Percentiles rank a stretch among this genome's conserved stretches.
phyloP scores from a whole-genome alignment of 208 protist species.

The Trypanosoma avium region DNA sequence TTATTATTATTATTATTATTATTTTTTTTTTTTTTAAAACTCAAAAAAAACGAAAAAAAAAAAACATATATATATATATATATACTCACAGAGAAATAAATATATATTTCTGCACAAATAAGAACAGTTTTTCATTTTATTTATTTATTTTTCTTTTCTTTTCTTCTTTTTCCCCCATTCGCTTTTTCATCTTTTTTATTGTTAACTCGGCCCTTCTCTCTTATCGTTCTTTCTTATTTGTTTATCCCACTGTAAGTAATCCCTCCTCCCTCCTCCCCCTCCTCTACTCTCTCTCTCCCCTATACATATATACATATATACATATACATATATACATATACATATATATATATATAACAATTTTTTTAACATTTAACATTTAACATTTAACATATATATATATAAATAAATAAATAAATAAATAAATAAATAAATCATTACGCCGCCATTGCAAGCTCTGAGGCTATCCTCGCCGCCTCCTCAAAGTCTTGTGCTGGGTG shows the following conservation, averaged over 20 bases:
- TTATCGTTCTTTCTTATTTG: neutral
- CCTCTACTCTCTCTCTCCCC: constrained; percentile 6
- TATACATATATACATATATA: too few relatives aligned
- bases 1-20: too few relatives aligned
- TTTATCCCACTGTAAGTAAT: neutral
- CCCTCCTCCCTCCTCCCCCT: neutral
- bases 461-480: constrained; percentile 74
- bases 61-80: too few relatives aligned
- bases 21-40: too few relatives aligned
- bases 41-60: too few relatives aligned
- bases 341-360: too few relatives aligned
- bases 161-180: neutral
- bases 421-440: neutral
- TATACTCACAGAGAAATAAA: too few relatives aligned
- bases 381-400: neutral
- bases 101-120: too few relatives aligned
- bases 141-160: constrained; percentile 14
- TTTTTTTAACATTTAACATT: too few relatives aligned
- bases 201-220: too few relatives aligned
- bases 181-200: too few relatives aligned
- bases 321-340: too few relatives aligned
- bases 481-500: constrained; percentile 86
- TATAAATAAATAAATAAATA: constrained; percentile 3
- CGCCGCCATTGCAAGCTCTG: constrained; percentile 43
- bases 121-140: constrained; percentile 11